These are phyloP conservation scores for Capsicum pubescens DNA, from an alignment of 257 asterid species.

Conservation along the genomic window DNA sequence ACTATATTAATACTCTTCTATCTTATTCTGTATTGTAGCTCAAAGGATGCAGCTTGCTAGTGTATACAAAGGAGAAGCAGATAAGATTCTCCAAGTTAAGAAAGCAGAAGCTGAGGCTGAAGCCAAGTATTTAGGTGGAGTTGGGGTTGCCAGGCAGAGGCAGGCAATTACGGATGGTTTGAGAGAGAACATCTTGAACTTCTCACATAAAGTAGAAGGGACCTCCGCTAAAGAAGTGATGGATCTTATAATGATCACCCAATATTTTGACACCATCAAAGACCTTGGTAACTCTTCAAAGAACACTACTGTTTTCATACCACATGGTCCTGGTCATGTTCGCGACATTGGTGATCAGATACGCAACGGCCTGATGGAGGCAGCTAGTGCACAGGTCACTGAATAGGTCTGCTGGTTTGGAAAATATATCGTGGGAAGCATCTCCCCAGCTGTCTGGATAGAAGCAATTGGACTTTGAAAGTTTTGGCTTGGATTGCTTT, in stretches of 20 bases:
- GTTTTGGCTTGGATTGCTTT: constrained; percentile 10
- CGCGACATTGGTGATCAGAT: constrained; percentile 92
- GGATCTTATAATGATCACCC: constrained; percentile 98
- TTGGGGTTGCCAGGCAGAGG: constrained; percentile 98
- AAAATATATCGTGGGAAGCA: not conserved
- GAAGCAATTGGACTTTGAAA: not conserved
- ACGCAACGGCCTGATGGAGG: constrained; percentile 95
- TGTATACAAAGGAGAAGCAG: constrained; percentile 97
- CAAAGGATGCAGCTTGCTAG: constrained; percentile 98
- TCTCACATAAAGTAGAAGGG: constrained; percentile 85
- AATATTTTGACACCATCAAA: constrained; percentile 92
- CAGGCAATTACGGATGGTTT: constrained; percentile 98
- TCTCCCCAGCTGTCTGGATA: not conserved
- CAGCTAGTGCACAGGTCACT: constrained; percentile 55
- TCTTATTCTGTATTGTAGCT: constrained; percentile 50
- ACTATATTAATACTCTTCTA: not conserved
- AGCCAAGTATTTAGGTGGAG: constrained; percentile 96
- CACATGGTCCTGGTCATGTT: constrained; percentile 97
- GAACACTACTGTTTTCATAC: constrained; percentile 89
- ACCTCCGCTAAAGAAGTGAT: constrained; percentile 93
- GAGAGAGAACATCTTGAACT: constrained; percentile 87
- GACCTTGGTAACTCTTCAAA: constrained; percentile 89
- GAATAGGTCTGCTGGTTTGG: not conserved
- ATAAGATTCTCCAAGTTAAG: constrained; percentile 82
- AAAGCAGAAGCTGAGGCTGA: constrained; percentile 98